Base-by-base conservation (phyloP, 108 stramenopile species). In the Ochromonas danica region DNA sequence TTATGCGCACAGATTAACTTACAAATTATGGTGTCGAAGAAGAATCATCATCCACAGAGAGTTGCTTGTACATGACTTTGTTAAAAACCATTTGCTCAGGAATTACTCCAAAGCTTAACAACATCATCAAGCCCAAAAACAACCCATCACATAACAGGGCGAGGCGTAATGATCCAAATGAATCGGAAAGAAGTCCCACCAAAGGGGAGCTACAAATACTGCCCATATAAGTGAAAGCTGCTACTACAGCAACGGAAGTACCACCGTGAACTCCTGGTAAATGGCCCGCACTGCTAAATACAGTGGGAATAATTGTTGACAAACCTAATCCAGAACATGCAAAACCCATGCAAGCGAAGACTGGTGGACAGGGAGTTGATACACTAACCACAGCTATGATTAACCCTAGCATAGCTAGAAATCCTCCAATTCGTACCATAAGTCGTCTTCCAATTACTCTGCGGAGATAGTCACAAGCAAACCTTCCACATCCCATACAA, bases 271-370 rank as follows among this genome's bases (percentile, higher is more conserved):
- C 14, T 17, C 67, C 67, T 10, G 67, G 67, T 40, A 70, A 40
- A 40, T 70, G 67, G 22, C 67, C 67, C 14, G 67, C 67, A 22
- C 67, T 70, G 40, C 67, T 70, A 31, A 70, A 70, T 17, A 70
- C 67, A 40, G 67, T 70, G 14, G 67, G 67, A 40, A 70, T 70
- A 31, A 70, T 38, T 10, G 67, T 70, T 31, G 67, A 70, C 22
- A 70, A 40, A 31, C 67, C 67, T 14, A 40, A 22, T 10, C 67
- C 67, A 40, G 67, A 31, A 10, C 14, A 31, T 38, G 67, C 67
- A 70, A 70, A 40, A 17, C 67, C 67, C 14, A 38, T 40, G 22
- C 36, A 38, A 17, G 67, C 67, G 22, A 40, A 40, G 14, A 22
- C 67, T 31, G 33, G 22, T 14, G 36, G 36, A 40, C 36, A 14